These are phyloP conservation scores for Cochlearia excelsa DNA, from an alignment of 345 rosid genomes.

Conservation along the genomic window DNA sequence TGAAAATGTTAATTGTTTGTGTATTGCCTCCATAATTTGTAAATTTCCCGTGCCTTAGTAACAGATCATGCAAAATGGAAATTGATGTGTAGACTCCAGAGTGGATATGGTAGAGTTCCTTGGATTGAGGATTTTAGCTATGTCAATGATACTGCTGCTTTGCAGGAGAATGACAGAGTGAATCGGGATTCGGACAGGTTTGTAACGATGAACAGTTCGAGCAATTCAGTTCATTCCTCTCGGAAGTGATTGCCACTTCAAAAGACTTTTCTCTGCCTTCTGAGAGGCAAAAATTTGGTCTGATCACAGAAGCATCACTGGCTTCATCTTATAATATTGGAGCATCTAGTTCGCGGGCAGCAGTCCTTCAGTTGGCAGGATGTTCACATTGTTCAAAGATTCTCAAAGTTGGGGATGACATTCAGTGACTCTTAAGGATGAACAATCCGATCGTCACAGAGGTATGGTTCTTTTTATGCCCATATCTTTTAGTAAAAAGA, in stretches of 20 bases:
- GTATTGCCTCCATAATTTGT: constrained; percentile 13
- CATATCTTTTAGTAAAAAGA: background rate
- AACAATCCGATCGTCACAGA: constrained; percentile 55
- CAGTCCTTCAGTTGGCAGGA: constrained; percentile 57
- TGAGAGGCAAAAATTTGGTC: constrained; percentile 70
- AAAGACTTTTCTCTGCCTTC: constrained; percentile 69
- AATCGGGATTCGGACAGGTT: constrained; percentile 34
- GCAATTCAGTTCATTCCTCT: constrained; percentile 64
- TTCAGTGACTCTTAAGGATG: constrained; percentile 45
- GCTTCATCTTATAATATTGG: constrained; percentile 50
- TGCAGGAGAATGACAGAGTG: constrained; percentile 36
- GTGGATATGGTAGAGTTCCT: constrained; percentile 53
- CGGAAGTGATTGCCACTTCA: constrained; percentile 46
- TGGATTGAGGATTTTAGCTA: constrained; percentile 56
- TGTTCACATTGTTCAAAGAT: constrained; percentile 71
- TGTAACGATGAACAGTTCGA: constrained; percentile 66
- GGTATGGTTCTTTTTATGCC: constrained; percentile 40
- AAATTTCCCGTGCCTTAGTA: constrained; percentile 25
- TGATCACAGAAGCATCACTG: constrained; percentile 59
- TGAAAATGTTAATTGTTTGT: constrained; percentile 28
- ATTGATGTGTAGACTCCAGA: constrained; percentile 54
- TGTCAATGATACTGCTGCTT: constrained; percentile 42
- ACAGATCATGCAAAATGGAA: constrained; percentile 47
- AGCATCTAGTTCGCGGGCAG: constrained; percentile 61
- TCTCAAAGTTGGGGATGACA: constrained; percentile 54